Percentiles rank a stretch among this genome's conserved stretches.
Evolutionary conservation across 805 yeast genomes (phyloP).

Genomic region (Torulaspora quercuum): DNA sequence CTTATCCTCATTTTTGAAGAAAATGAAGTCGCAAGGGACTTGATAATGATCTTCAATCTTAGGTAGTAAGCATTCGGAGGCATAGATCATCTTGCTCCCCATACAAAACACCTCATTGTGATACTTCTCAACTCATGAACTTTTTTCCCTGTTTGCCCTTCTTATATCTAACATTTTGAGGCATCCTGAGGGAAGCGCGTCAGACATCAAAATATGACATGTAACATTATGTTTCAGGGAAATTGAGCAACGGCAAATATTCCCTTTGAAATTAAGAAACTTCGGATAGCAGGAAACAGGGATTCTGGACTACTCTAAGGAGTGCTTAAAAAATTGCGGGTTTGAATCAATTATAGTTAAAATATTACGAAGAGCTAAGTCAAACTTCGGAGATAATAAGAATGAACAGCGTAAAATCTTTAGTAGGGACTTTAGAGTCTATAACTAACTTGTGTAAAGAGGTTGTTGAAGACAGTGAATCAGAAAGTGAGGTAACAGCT

Average conservation of each 20-base stretch:
- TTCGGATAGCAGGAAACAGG: constrained; percentile 1
- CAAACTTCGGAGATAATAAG: not conserved
- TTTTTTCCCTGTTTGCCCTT: too few relatives aligned
- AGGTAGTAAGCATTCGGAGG: constrained; percentile 8
- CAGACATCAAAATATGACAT: constrained; percentile 3
- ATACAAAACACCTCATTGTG: too few relatives aligned
- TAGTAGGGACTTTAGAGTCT: too few relatives aligned
- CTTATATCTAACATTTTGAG: not conserved
- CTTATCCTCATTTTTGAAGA: constrained; percentile 4
- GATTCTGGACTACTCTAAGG: not conserved
- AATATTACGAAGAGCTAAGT: not conserved
- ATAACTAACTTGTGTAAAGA: not conserved
- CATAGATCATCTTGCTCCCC: not conserved
- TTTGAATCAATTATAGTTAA: not conserved
- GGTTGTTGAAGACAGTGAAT: too few relatives aligned
- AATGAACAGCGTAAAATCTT: not conserved
- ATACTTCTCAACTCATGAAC: too few relatives aligned
- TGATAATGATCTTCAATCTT: not conserved
- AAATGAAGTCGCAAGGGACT: constrained; percentile 6
- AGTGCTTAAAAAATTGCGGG: not conserved
- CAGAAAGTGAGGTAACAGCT: too few relatives aligned
- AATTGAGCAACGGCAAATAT: too few relatives aligned
- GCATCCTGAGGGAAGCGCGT: not conserved
- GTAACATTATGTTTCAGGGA: constrained; percentile 5
- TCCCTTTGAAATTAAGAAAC: not conserved